These are phyloP conservation scores for Sergeia podlipaevii DNA, from an alignment of 208 protist species.

Conservation along the genomic window DNA sequence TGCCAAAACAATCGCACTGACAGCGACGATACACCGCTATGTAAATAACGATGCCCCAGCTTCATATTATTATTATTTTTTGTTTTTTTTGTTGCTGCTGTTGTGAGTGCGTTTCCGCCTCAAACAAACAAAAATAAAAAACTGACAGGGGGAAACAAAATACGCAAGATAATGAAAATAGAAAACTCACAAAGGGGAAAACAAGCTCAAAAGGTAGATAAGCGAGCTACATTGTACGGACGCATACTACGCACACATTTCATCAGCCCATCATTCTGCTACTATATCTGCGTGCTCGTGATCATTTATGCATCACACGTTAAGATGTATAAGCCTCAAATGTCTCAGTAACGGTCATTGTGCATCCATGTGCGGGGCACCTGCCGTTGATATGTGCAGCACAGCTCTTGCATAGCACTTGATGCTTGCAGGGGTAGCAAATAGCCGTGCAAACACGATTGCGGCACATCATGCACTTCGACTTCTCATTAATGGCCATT, in stretches of 20 bases:
- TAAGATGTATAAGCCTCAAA: conserved; percentile 80
- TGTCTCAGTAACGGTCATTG: conserved; percentile 40
- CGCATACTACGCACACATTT: too few relatives aligned
- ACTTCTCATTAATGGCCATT: conserved; percentile 76
- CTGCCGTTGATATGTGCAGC: conserved; percentile 43
- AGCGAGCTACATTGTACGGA: neutral
- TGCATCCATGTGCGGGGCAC: conserved; percentile 72
- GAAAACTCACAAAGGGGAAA: neutral
- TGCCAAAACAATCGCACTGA: neutral
- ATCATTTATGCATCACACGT: neutral
- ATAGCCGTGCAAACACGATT: conserved; percentile 74
- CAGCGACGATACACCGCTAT: too few relatives aligned
- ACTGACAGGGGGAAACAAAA: neutral
- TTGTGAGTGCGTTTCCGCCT: too few relatives aligned
- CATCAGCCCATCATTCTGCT: too few relatives aligned
- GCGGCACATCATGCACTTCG: conserved; percentile 81
- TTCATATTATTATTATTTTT: too few relatives aligned
- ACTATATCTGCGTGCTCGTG: too few relatives aligned
- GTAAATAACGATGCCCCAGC: too few relatives aligned
- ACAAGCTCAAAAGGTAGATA: neutral
- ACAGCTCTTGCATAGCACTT: conserved; percentile 86
- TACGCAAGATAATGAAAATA: neutral
- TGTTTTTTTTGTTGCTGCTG: too few relatives aligned
- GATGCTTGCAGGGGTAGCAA: conserved; percentile 90
- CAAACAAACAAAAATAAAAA: conserved; percentile 5